Evolutionary conservation across 2,329 filamentous ascomycete species (phyloP), one percentile per base, ranked within the genome.

Genomic region (Phyllosticta citribraziliensis): DNA sequence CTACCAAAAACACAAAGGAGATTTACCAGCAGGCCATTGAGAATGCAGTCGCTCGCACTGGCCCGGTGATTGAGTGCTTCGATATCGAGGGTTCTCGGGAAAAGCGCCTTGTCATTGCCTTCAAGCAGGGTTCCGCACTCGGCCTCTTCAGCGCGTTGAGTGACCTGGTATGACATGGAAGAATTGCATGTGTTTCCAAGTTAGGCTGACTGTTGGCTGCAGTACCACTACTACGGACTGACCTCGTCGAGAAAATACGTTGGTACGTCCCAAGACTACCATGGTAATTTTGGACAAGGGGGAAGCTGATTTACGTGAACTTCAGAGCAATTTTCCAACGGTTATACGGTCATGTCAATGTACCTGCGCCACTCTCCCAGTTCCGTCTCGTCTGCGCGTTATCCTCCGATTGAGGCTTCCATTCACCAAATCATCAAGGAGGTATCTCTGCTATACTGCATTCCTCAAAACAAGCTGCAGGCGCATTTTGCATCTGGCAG

Each of bases 361-460:
- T 99, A 99, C 76, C 82, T 99, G 63, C 87, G 88, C 66, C 91
- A 90, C 22, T 77, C 84, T 47, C 76, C 82, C 14, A 82, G 82
- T 65, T 74, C 81, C 24, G 77, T 84, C 47, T 76, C 82, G n/a
- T 77, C 78, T 10, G 73, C 76, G 64, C 82, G 80, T 66, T 79
- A 83, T 72, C 92, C 93, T 50, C 88, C 91, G 0, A 91, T 97
- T 67, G 91, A 97, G 70, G 88, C 93, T 67, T 94, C 93, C 2
- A 96, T 99, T 66, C 90, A 97, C 76, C 94, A 99, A 77, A 97
- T 99, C 79, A 96, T 94, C 79, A 97, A 97, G 82, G 94, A 99
- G 75, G 88, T 96, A 57, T 97, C 94, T 1, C 83, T 99, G 62
- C 82, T 99, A 19, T 99, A 97, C 84, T 99, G 94, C 74, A 88